phyloP scores from a whole-genome alignment of 2,329 filamentous ascomycete genomes.

The Claviceps arundinis region DNA sequence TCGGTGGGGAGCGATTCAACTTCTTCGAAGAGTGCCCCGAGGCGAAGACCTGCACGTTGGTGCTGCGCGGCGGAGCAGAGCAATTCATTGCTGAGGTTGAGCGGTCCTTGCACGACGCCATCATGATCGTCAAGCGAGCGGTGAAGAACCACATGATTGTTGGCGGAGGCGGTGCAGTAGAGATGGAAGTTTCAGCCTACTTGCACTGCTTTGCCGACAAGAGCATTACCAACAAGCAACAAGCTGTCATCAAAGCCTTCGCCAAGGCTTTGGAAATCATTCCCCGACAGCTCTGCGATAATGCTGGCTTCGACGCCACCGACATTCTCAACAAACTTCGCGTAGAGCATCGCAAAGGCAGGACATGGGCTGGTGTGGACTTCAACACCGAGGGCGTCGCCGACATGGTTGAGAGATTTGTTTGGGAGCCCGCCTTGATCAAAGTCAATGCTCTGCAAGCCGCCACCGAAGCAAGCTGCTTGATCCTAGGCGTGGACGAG shows the following conservation, averaged over 20 bases:
- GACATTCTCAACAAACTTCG: constrained; percentile 94
- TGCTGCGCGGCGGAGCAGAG: constrained; percentile 90
- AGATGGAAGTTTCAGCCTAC: constrained; percentile 95
- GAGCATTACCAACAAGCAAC: constrained; percentile 88
- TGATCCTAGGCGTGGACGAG: constrained; percentile 95
- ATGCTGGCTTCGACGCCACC: constrained; percentile 94
- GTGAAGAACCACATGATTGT: constrained; percentile 93
- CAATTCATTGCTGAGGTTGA: constrained; percentile 99
- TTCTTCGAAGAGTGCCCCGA: constrained; percentile 93
- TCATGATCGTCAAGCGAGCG: constrained; percentile 99
- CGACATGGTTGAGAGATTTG: constrained; percentile 90
- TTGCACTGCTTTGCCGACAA: constrained; percentile 86
- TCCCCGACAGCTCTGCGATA: constrained; percentile 93
- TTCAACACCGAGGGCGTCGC: constrained; percentile 83
- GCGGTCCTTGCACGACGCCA: constrained; percentile 92
- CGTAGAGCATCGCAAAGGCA: constrained; percentile 89
- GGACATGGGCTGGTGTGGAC: constrained; percentile 90
- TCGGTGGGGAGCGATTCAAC: constrained; percentile 95
- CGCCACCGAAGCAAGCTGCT: constrained; percentile 84
- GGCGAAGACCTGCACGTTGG: constrained; percentile 92
- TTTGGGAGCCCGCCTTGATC: constrained; percentile 93
- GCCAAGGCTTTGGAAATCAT: constrained; percentile 96
- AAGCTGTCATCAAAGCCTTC: constrained; percentile 94
- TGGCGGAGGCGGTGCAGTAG: constrained; percentile 81
- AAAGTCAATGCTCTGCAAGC: constrained; percentile 97